Base-by-base conservation (phyloP, 306 rosid species). In the Urtica urens region DNA sequence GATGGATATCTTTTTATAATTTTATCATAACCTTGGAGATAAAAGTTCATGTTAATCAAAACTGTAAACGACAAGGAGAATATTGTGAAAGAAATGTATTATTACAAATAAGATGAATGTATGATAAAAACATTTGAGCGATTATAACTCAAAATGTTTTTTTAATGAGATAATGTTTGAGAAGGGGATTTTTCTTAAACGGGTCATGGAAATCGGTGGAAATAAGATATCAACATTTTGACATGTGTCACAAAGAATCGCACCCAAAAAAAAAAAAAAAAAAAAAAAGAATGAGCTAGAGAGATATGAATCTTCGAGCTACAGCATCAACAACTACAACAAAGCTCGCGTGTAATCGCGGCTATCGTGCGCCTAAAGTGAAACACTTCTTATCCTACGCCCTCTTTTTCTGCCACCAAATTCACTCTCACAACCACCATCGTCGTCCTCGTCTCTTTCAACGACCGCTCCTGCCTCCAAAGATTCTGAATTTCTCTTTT, bases 291-390 rank as follows among this genome's bases (percentile, higher is more conserved):
- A 40, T 23, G 21, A 4, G 25, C 13, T 29, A 7, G 45, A 48
- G 25, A 41, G 19, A 21, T 34, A 59, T 29, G 72, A 29, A 7
- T 10, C 28, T 16, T 50, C 29, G 40, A 5, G 45, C 49, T n/a
- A 39, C 62, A 27, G 35, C 70, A 4, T 12, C 41, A 14, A 19
- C 52, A 17, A 23, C 42, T 5, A 7, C 24, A 9, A 25, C 40
- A 35, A 35, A 35, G 0, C 33, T 72, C 6, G 78, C 80, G 4
- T 68, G 37, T 56, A 60, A 68, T 69, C 71, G 41, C 70, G 46
- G 71, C 74, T 64, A 59, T 55, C 46, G 16, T 58, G 42, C 76
- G 20, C 75, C 57, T 37, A 49, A 71, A 38, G 52, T 63, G 25
- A 46, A 34, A 25, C 58, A 1, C 29, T 38, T 38, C 66, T 56